Evolutionary conservation across 1,139 yeast genomes (phyloP), one percentile per base, ranked within the genome.

Genomic region (Arxiozyma slooffiae): DNA sequence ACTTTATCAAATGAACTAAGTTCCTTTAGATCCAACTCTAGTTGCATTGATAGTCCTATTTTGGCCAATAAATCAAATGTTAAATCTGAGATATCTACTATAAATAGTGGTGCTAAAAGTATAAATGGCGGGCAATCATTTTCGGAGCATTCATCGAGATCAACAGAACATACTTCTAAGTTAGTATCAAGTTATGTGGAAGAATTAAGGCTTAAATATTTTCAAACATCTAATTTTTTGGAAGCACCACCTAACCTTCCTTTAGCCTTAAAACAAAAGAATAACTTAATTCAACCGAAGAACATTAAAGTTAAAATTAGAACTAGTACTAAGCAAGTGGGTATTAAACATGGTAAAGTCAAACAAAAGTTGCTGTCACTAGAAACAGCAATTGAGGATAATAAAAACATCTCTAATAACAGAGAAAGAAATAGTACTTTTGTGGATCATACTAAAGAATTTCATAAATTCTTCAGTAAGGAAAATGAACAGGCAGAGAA

Each of bases 321-420:
- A 51, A 67, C 69, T 1, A 66, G 61, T 52, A 55, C 68, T 2
- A 64, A 63, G 46, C 69, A 66, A 50, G 61, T 66, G 18, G 69
- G 69, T 48, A 67, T 67, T 39, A 67, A 66, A 45, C 70, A 67
- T 50, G 69, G 69, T 20, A 63, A 59, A 48, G 64, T 66, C 7
- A 67, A 66, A 48, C 66, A 63, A 53, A 67, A 66, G 48, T 48
- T 67, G 21, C 43, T 67, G n/a, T 53, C 68, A 6, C 48, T 64
- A 20, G 70, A 67, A 51, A 64, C 69, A 17, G 55, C 63, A 1
- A 59, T 57, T 30, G 63, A 61, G 6, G 59, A 57, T 4, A 53
- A 54, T 24, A 54, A 49, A 16, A 50, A 50, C 20, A 45, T 43
- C 4, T 49, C 48, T 22, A 39, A 48, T 8, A 47, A 46, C 17